Evolutionary conservation across 202 grass and related monocot genomes (phyloP), one percentile per base, ranked within the genome.

Genomic region (Bolboschoenoplectus hybrid): DNA sequence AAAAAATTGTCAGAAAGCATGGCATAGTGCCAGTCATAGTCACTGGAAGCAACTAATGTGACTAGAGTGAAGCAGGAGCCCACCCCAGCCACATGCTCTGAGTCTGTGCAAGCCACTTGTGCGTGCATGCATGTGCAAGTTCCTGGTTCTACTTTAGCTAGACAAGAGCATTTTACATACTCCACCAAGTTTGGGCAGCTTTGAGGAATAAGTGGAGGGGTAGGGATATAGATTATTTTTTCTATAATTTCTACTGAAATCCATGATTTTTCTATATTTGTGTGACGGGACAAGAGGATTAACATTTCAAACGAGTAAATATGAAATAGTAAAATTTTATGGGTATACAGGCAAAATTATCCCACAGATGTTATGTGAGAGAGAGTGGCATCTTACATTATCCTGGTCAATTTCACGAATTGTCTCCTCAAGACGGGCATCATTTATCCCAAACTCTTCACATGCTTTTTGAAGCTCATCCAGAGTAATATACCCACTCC

Each of bases 401-500:
- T 99, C 97, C 74, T 99, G 94, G 88, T 99, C 97, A 9, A 92
- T 89, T 86, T 99, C 97, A 62, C 89, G 74, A 53, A 99, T 99
- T 71, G 95, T 96, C 85, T 99, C 97, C 78, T 99, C 97, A 63
- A 96, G 75, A 44, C 75, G 90, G 17, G 87, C 88, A 83, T 99
- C 97, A 16, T 85, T 90, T 71, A 99, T 94, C 69, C 93, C 91
- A 77, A 99, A 99, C 41, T 99, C 97, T 36, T 99, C 93, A n/a
- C 97, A 99, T 46, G 97, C 97, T 74, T 97, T 94, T 78, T 99
- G 97, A 19, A 99, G 90, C 85, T 99, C 97, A 72, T 99, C 97
- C 85, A 91, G 84, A 90, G 97, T 99, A 85, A 99, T 99, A 83
- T 99, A 99, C 74, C 97, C 97, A 39, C 97, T 99, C 13, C 92